These are phyloP conservation scores for Gossypium australe DNA, from an alignment of 345 rosid species.

Conservation along the genomic window DNA sequence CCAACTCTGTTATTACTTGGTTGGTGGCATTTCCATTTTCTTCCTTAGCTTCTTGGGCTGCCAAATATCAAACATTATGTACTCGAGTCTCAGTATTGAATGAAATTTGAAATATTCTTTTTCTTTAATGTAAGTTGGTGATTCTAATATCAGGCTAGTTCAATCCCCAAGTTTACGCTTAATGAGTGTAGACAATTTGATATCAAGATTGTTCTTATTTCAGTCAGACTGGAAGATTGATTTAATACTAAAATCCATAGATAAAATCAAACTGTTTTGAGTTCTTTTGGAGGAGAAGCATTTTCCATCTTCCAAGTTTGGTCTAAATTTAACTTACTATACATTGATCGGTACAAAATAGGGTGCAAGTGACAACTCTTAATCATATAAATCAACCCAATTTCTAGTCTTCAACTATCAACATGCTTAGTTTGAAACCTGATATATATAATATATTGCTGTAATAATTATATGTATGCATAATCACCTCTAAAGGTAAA, in stretches of 20 bases:
- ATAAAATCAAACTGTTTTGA: neutral
- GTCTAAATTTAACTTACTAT: too few relatives aligned
- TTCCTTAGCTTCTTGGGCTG: constrained; percentile 1
- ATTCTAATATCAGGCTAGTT: neutral
- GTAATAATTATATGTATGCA: too few relatives aligned
- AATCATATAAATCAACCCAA: neutral
- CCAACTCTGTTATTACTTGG: neutral
- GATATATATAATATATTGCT: too few relatives aligned
- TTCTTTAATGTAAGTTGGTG: neutral
- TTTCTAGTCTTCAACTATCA: too few relatives aligned
- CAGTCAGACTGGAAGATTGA: neutral
- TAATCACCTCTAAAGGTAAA: too few relatives aligned
- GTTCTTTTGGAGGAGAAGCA: too few relatives aligned
- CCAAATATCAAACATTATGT: neutral
- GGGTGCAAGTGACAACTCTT: neutral
- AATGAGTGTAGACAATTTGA: neutral
- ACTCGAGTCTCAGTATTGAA: neutral
- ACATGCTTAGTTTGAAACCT: too few relatives aligned
- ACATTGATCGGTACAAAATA: too few relatives aligned
- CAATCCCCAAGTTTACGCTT: too few relatives aligned
- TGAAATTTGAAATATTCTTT: neutral
- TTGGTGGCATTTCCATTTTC: neutral
- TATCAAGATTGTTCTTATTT: neutral
- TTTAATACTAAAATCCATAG: neutral
- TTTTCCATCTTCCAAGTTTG: neutral